Conservation (phyloP, 306 rosid genomes). For the Lathyrus tuberosus region DNA sequence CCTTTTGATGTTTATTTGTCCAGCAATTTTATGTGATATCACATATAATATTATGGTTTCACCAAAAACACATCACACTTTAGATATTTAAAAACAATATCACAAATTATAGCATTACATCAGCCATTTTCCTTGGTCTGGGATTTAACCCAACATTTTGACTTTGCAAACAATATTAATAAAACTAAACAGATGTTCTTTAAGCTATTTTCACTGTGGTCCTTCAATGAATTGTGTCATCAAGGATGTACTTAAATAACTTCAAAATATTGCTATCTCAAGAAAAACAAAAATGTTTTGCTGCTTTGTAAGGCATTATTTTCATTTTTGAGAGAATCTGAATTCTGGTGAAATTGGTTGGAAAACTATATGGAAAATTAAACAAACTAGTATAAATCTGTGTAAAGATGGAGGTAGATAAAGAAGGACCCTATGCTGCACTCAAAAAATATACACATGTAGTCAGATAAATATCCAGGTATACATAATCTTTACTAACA, state of each 20-base stretch:
- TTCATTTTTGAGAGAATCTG: background rate
- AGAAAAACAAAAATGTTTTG: background rate
- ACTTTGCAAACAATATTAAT: background rate
- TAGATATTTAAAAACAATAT: too few species aligned
- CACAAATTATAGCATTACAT: constrained; percentile 11
- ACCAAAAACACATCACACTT: background rate
- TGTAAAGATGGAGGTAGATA: background rate
- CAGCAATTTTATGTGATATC: constrained; percentile 22
- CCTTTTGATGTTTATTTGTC: constrained; percentile 34
- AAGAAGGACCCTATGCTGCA: constrained; percentile 23
- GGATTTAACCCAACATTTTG: background rate
- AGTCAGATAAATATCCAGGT: constrained; percentile 18
- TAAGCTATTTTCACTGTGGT: background rate
- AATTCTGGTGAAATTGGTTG: background rate
- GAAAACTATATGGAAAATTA: constrained; percentile 20
- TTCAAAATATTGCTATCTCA: background rate
- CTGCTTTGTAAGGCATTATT: background rate
- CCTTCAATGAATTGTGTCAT: background rate
- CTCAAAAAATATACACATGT: constrained; percentile 34
- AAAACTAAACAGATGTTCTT: background rate
- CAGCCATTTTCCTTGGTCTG: constrained; percentile 12
- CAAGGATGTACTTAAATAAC: background rate
- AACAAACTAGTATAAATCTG: constrained; percentile 4
- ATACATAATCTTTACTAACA: constrained; percentile 30
- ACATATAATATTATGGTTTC: background rate